phyloP scores from a whole-genome alignment of 2,329 filamentous ascomycete species.

The Pseudocercospora fijiensis region DNA sequence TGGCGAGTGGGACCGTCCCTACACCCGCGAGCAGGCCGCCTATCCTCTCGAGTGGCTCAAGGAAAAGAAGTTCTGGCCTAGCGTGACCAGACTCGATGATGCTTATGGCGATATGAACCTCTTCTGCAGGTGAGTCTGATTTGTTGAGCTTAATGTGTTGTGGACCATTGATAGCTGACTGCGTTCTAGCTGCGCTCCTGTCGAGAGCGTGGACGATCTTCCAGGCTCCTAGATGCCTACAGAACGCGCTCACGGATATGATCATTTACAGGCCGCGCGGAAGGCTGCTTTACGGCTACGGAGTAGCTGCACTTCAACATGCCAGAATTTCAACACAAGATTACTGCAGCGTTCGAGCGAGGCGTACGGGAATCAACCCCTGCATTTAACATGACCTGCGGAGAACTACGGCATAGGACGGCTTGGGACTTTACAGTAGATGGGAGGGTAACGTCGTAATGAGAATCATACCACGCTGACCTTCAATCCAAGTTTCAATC shows the following conservation, averaged over 20 bases:
- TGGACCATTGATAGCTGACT: constrained; percentile 1
- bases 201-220: constrained; percentile 56
- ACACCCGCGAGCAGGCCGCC: constrained; percentile 77
- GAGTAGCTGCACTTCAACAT: neutral
- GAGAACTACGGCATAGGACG: constrained; percentile 10
- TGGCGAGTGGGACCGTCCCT: constrained; percentile 78
- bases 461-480: neutral
- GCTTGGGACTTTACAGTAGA: neutral
- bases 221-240: constrained; percentile 12
- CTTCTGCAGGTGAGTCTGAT: constrained; percentile 69
- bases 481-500: neutral
- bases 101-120: constrained; percentile 87
- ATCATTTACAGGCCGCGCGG: neutral
- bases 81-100: constrained; percentile 82
- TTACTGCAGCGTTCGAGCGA: constrained; percentile 31
- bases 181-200: constrained; percentile 65
- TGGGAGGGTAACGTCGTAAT: neutral
- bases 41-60: constrained; percentile 79
- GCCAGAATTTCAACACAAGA: constrained; percentile 22
- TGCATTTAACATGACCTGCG: constrained; percentile 12
- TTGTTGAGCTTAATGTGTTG: neutral
- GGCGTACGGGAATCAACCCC: constrained; percentile 19
- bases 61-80: constrained; percentile 98
- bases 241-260: neutral
- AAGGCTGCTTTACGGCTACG: neutral